Evolutionary conservation across 495 filamentous ascomycete genomes (phyloP), one percentile per base, ranked within the genome.

Genomic region (Tuber indicum): DNA sequence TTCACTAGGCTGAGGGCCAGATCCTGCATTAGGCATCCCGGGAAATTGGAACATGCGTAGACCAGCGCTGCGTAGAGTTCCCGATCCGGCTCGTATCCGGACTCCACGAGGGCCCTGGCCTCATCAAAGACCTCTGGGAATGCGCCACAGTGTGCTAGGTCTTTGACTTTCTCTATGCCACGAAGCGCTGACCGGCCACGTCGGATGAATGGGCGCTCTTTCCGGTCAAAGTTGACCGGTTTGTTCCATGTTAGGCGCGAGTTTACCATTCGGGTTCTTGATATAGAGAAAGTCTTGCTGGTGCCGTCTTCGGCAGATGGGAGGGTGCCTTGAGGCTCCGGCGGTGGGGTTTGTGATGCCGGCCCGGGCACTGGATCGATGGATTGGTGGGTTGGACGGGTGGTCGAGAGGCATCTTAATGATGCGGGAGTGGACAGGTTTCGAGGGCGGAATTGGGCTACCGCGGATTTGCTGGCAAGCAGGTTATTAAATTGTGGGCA

Each of bases 21-120:
- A 43, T 84, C 85, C 10, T 91, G 90, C 43, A 92, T 92, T 3
- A 93, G 93, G 74, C 87, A 84, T 46, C 87, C 79, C 44, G 86
- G 80, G 83, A 82, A 82, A 45, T 91, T 88, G 39, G 89, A 86
- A 84, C 96, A 93, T 21, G 91, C 90, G 21, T 89, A 85, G 70
- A 97, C 89, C 46, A 97, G 85, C 0, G 90, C 88, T 77, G 91
- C 88, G 84, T 94, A 97, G 73, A 97, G 87, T 39, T 87, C 85
- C 32, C 86, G 81, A 80, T 89, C 90, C 26, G 93, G 93, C 76
- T 81, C 84, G 83, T 94, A 89, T 74, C 87, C 84, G 45, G 90
- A 88, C 45, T 88, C 87, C 72, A 97, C 85, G 36, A 97, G 85
- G 72, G 89, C 86, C 74, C 87, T 83, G 6, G 90, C 87, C 17